phyloP scores from a whole-genome alignment of 768 basidiomycete genomes.

The Phlebiopsis flavidoalba region DNA sequence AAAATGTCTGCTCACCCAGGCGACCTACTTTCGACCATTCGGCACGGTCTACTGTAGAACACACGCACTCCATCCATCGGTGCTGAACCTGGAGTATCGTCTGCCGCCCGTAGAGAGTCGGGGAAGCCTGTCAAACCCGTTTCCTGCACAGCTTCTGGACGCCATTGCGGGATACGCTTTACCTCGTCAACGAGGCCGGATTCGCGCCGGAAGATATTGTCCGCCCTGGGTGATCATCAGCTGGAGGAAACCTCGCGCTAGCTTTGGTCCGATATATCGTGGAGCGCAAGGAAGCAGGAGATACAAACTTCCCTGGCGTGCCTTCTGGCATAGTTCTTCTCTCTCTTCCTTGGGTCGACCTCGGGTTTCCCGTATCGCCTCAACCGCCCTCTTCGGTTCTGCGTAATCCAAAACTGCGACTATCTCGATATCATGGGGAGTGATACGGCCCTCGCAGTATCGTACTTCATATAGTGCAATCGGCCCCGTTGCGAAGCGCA shows the following conservation, averaged over 20 bases:
- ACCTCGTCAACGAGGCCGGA: constrained; percentile 39
- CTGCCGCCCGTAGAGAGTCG: constrained; percentile 25
- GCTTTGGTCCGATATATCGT: constrained; percentile 34
- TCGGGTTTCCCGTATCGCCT: not conserved
- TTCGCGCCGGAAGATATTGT: constrained; percentile 37
- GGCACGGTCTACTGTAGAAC: constrained; percentile 13
- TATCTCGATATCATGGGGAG: not conserved
- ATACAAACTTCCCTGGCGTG: not conserved
- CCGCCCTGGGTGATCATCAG: constrained; percentile 47
- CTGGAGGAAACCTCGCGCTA: constrained; percentile 47
- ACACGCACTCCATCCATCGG: constrained; percentile 18
- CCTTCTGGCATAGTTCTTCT: not conserved
- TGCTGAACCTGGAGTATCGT: constrained; percentile 44
- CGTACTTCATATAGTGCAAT: not conserved
- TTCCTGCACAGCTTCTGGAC: constrained; percentile 51
- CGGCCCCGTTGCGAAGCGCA: not conserved
- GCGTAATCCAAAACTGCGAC: not conserved
- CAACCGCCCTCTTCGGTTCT: not conserved
- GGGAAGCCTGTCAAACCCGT: constrained; percentile 30
- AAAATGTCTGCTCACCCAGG: constrained; percentile 11
- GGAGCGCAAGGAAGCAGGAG: constrained; percentile 9
- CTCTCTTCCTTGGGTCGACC: constrained; percentile 1
- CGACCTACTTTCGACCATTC: not conserved
- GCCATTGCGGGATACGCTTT: constrained; percentile 43
- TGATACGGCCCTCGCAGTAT: not conserved